Conservation (phyloP, 495 filamentous ascomycete genomes). For the Staphylotrichum tortipilum region DNA sequence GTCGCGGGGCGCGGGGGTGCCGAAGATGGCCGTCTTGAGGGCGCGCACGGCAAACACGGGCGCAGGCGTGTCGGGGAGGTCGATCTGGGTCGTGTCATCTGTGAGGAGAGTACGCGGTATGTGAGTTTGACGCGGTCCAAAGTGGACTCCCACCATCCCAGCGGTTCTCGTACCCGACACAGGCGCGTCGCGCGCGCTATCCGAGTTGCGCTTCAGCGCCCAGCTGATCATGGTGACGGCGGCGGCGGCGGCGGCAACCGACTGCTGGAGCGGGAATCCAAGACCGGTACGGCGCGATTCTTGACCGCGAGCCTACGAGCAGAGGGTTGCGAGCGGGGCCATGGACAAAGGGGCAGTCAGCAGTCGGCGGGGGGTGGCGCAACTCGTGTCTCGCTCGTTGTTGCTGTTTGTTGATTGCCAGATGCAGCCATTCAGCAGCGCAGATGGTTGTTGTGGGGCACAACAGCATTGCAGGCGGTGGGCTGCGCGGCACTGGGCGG, state of each 20-base stretch:
- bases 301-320: too few species aligned
- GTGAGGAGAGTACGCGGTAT: background rate
- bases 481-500: too few species aligned
- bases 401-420: constrained; percentile 9
- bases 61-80: constrained; percentile 84
- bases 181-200: constrained; percentile 25
- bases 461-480: too few species aligned
- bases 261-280: too few species aligned
- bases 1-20: constrained; percentile 55
- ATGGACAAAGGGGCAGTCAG: background rate
- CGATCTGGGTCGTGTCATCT: constrained; percentile 44
- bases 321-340: background rate
- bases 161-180: constrained; percentile 13
- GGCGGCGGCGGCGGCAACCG: too few species aligned
- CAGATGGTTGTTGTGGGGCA: constrained; percentile 5
- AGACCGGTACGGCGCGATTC: too few species aligned
- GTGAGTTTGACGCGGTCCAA: too few species aligned
- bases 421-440: constrained; percentile 1
- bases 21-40: constrained; percentile 84
- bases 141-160: too few species aligned
- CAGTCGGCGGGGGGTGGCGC: background rate
- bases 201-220: constrained; percentile 38
- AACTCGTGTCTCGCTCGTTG: background rate
- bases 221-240: constrained; percentile 45
- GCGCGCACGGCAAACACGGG: constrained; percentile 91